phyloP scores from a whole-genome alignment of 352 stramenopile species.

The Phytophthora citricola region DNA sequence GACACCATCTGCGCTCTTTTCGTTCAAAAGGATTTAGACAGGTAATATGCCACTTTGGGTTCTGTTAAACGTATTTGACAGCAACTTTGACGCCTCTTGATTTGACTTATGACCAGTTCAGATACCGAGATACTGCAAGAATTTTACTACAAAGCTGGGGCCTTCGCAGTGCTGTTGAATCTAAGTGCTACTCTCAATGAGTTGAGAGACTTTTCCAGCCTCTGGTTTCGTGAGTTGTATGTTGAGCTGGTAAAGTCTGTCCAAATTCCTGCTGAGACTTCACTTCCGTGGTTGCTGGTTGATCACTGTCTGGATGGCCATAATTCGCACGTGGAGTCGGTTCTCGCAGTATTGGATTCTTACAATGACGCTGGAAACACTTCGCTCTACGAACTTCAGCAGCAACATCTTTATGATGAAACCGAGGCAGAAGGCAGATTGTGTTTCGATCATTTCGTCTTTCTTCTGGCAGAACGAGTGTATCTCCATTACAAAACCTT shows the following conservation, averaged over 20 bases:
- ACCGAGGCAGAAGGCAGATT: conserved; percentile 83
- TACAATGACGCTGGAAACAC: conserved; percentile 85
- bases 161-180: conserved; percentile 66
- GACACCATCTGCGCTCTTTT: conserved; percentile 48
- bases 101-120: conserved; percentile 43
- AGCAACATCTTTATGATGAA: conserved; percentile 84
- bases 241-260: conserved; percentile 68
- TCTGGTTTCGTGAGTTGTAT: conserved; percentile 89
- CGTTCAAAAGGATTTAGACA: conserved; percentile 85
- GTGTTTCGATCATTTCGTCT: conserved; percentile 83
- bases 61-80: background rate
- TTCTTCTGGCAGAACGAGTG: conserved; percentile 63
- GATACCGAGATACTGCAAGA: conserved; percentile 65
- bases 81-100: conserved; percentile 4
- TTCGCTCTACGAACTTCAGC: conserved; percentile 59
- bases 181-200: conserved; percentile 54
- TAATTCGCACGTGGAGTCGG: conserved; percentile 31
- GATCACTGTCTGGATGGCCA: conserved; percentile 55
- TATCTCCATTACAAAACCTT: conserved; percentile 71
- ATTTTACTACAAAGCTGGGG: conserved; percentile 55
- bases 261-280: conserved; percentile 87
- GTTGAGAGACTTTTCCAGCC: conserved; percentile 65
- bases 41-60: conserved; percentile 30
- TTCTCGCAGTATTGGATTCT: conserved; percentile 73
- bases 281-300: conserved; percentile 84